These are phyloP conservation scores for Tolypocladium tundrense DNA, from an alignment of 2,329 filamentous ascomycete genomes.

Conservation along the genomic window DNA sequence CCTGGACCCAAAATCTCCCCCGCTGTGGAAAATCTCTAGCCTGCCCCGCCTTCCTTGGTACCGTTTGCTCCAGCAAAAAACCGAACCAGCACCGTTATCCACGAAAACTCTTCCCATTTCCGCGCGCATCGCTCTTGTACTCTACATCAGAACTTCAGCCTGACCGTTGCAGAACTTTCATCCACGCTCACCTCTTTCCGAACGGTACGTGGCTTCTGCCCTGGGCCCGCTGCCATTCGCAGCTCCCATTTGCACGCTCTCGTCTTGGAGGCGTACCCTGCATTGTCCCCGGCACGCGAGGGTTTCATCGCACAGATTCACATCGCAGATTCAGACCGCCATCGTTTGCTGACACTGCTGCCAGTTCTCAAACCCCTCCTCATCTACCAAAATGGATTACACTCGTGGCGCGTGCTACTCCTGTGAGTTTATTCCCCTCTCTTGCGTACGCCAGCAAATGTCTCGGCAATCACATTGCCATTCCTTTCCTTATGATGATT, in stretches of 20 bases:
- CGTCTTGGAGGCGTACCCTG: not conserved
- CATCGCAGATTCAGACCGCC: not conserved
- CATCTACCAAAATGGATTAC: conserved; percentile 28
- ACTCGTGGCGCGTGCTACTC: conserved; percentile 40
- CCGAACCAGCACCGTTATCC: conserved; percentile 8
- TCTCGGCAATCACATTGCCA: not conserved
- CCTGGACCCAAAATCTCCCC: not conserved
- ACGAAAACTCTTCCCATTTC: conserved; percentile 16
- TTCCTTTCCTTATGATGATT: not conserved
- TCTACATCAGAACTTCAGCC: conserved; percentile 6
- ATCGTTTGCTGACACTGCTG: not conserved
- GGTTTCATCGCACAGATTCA: not conserved
- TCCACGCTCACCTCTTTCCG: conserved; percentile 10
- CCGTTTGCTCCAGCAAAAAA: conserved; percentile 3
- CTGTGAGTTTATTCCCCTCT: conserved; percentile 27
- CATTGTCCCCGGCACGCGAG: not conserved
- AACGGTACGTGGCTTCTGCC: not conserved
- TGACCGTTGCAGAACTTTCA: conserved; percentile 5
- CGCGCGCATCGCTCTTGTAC: conserved; percentile 4
- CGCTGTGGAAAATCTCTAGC: conserved; percentile 2
- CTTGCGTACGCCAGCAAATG: not conserved
- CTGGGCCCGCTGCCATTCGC: not conserved
- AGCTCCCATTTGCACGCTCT: not conserved
- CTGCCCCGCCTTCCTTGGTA: not conserved
- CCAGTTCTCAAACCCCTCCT: not conserved